A percentile compares a stretch with the other conserved stretches of the same genome.
Conservation (phyloP, 164 flowering plant genomes). For the Chimonanthus praecox region DNA sequence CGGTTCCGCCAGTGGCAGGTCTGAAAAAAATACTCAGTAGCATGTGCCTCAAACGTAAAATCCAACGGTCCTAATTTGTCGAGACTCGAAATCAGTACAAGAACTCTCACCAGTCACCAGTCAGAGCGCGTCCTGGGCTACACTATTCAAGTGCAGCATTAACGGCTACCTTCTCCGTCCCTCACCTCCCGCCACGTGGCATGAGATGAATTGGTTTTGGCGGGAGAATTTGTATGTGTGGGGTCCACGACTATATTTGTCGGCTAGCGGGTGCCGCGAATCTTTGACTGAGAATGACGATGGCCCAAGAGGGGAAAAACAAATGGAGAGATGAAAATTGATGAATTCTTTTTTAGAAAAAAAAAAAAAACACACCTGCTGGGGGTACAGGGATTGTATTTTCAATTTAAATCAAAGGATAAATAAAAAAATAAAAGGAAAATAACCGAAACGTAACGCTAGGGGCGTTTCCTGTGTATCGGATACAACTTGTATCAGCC, state of each 20-base stretch:
- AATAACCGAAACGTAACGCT: neutral
- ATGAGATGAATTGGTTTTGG: neutral
- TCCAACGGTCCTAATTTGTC: too few relatives aligned
- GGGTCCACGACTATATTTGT: neutral
- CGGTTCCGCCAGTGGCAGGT: too few relatives aligned
- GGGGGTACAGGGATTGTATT: neutral
- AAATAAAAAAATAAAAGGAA: neutral
- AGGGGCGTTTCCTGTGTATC: neutral
- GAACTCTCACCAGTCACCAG: too few relatives aligned
- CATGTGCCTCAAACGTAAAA: too few relatives aligned
- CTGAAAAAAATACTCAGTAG: too few relatives aligned
- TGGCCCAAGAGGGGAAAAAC: too few relatives aligned
- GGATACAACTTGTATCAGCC: neutral
- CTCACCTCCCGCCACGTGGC: neutral
- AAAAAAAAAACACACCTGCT: neutral
- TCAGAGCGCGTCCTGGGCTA: too few relatives aligned
- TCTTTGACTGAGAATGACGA: neutral
- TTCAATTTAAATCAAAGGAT: neutral
- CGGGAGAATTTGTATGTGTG: neutral
- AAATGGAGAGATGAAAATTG: too few relatives aligned
- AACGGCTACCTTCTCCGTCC: too few relatives aligned
- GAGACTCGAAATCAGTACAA: too few relatives aligned
- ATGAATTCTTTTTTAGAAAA: too few relatives aligned
- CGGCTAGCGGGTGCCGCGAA: neutral
- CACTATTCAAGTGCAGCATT: too few relatives aligned